A percentile compares a stretch with the other conserved stretches of the same genome.
Conservation (phyloP, 2,329 filamentous ascomycete species). For the Rhytidhysteron rufulum region DNA sequence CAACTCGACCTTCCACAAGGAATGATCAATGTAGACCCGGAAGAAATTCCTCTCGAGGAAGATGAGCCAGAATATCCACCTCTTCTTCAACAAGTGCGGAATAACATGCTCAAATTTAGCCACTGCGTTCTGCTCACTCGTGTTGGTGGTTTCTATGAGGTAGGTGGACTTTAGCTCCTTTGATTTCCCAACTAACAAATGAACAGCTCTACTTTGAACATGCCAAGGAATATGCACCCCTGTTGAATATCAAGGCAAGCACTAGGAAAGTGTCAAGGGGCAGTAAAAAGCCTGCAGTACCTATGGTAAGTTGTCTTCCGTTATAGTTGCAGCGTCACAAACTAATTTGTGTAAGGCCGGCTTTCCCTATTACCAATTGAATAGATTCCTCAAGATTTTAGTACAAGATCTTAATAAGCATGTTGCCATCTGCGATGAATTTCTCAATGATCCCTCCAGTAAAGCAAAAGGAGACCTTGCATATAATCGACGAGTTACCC, state of each 20-base stretch:
- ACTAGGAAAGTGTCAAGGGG: constrained; percentile 62
- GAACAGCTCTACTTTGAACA: constrained; percentile 82
- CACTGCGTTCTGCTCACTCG: constrained; percentile 89
- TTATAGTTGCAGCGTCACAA: background rate
- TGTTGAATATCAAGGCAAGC: constrained; percentile 83
- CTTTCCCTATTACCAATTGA: constrained; percentile 89
- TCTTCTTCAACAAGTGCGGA: constrained; percentile 81
- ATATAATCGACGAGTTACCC: constrained; percentile 79
- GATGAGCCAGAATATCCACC: constrained; percentile 68
- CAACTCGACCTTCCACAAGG: constrained; percentile 52
- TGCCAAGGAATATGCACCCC: constrained; percentile 79
- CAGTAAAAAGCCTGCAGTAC: constrained; percentile 60
- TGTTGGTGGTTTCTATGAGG: constrained; percentile 93
- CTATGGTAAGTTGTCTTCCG: constrained; percentile 64
- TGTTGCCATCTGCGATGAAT: constrained; percentile 93
- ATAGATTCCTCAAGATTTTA: constrained; percentile 86
- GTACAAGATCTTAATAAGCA: constrained; percentile 88
- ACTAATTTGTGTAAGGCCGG: constrained; percentile 59
- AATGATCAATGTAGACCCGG: constrained; percentile 41
- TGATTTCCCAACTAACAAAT: constrained; percentile 1
- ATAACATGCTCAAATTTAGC: constrained; percentile 85
- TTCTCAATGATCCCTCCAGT: constrained; percentile 66
- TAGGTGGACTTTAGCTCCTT: constrained; percentile 19
- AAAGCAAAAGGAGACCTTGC: constrained; percentile 74
- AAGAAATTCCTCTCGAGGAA: constrained; percentile 41